Conservation (phyloP, 768 basidiomycete species). For the Neoboletus brunneissimus region DNA sequence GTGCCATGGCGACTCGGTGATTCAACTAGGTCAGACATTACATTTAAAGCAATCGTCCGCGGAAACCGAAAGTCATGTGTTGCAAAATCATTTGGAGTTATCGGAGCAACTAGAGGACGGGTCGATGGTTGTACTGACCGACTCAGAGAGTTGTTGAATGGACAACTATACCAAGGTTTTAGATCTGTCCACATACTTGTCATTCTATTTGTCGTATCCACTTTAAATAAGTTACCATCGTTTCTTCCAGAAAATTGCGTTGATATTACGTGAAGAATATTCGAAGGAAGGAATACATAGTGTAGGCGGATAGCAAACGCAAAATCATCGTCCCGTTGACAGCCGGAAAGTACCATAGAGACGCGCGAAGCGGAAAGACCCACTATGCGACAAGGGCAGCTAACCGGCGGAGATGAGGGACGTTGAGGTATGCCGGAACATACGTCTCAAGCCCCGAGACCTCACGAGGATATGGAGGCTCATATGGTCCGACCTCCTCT, state of each 20-base stretch:
- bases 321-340: slow-evolving; percentile 1
- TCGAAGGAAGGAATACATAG: slow-evolving; percentile 18
- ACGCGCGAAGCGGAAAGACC: neutral
- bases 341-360: neutral
- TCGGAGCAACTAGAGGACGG: slow-evolving; percentile 56
- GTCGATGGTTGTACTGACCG: slow-evolving; percentile 25
- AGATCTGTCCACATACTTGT: neutral
- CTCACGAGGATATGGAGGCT: slow-evolving; percentile 89
- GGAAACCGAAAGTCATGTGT: slow-evolving; percentile 25
- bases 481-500: slow-evolving; percentile 95
- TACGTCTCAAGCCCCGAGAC: slow-evolving; percentile 96
- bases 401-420: slow-evolving; percentile 83
- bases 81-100: slow-evolving; percentile 51
- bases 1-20: neutral
- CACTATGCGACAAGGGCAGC: slow-evolving; percentile 78
- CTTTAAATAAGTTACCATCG: neutral
- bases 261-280: slow-evolving; percentile 16
- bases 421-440: slow-evolving; percentile 87
- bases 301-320: slow-evolving; percentile 13
- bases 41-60: slow-evolving; percentile 34
- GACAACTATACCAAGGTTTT: neutral
- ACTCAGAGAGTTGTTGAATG: neutral
- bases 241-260: neutral
- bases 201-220: neutral
- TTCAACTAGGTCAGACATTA: slow-evolving; percentile 41